Evolutionary conservation across 495 filamentous ascomycete genomes (phyloP), one percentile per base, ranked within the genome.

Genomic region (Penicillium paxilli): DNA sequence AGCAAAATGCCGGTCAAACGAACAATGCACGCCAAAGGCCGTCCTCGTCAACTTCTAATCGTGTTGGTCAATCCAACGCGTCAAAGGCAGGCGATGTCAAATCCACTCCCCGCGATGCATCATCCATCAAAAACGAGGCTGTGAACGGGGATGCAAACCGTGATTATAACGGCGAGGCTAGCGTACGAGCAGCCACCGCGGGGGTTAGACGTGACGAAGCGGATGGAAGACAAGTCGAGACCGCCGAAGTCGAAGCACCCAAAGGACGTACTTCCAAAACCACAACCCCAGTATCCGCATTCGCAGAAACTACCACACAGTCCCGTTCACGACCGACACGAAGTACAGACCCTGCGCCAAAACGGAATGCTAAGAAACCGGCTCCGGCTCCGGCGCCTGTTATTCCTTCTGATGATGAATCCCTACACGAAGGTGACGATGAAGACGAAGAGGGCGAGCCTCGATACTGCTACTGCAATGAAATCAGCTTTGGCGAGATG

Each of bases 401-500:
- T 44, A 42, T 76, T n/a, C 68, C 67, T 20, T 76, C 72, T 12
- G 79, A 80, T 23, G 74, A 73, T 2, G 81, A 81, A 51, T 78
- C 75, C 5, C 55, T 74, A 6, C 83, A 80, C 1, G 84, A 86
- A 35, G 84, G 81, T 2, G 85, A 87, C 19, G 85, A 80, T 5
- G 90, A 90, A 24, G 83, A 83, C 12, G 91, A 92, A 47, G 87
- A 82, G 12, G 85, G 91, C 50, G 94, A 97, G 67, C 90, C 88
- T 11, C 77, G 84, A 41, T 98, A 97, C 70, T 98, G 94, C 70
- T 90, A 91, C 70, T 98, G 94, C 68, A 89, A 97, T 58, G 83
- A 87, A 54, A 85, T 96, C 26, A 94, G 89, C 63, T 98, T 96
- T 64, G 94, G 94, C 19, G 90, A 96, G 72, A 98, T 98, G 94